Evolutionary conservation across 1,139 yeast genomes (phyloP).

Genomic region (Barnettozyma hawaiiensis): DNA sequence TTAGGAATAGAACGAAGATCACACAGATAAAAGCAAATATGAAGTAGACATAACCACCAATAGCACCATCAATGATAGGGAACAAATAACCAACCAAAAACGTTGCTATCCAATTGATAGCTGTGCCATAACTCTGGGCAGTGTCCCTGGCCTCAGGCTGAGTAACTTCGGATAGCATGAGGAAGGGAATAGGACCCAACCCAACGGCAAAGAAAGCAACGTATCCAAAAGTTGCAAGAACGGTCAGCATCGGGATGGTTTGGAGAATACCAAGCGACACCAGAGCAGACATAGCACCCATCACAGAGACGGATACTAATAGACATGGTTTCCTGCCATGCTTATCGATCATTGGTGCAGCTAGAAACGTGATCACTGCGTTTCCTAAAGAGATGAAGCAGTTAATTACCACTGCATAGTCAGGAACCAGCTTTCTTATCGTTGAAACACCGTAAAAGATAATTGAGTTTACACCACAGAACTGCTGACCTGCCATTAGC

Average conservation of each 20-base stretch:
- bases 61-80: constrained; percentile 57
- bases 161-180: constrained; percentile 83
- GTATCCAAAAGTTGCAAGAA: constrained; percentile 63
- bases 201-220: constrained; percentile 87
- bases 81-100: constrained; percentile 75
- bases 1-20: constrained; percentile 43
- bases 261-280: constrained; percentile 62
- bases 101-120: constrained; percentile 88
- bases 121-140: constrained; percentile 91
- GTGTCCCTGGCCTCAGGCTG: constrained; percentile 73
- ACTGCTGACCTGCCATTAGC: constrained; percentile 81
- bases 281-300: constrained; percentile 60
- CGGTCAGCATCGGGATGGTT: constrained; percentile 47
- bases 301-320: constrained; percentile 55
- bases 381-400: constrained; percentile 70
- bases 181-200: constrained; percentile 90
- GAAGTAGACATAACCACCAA: constrained; percentile 80
- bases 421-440: constrained; percentile 62
- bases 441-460: constrained; percentile 89
- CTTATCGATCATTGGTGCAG: constrained; percentile 69
- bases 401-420: constrained; percentile 62
- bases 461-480: constrained; percentile 88
- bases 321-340: constrained; percentile 75
- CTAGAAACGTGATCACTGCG: constrained; percentile 60
- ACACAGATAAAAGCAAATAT: constrained; percentile 59